phyloP scores from a whole-genome alignment of 371 early-diverging fungal species.

The Mucor racemosus region DNA sequence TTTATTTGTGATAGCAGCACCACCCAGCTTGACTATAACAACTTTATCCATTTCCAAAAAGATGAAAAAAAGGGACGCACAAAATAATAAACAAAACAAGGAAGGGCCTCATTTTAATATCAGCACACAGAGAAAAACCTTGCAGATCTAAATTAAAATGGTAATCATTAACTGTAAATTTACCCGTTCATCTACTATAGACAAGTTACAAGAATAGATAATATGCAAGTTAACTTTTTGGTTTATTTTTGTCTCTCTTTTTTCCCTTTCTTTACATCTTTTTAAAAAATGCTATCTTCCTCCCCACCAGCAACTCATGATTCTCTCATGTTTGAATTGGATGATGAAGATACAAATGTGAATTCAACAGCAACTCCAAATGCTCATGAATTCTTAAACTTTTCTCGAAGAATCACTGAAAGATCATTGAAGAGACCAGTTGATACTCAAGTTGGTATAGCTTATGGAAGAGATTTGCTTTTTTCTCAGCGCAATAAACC shows the following conservation, averaged over 20 bases:
- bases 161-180: not conserved
- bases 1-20: constrained; percentile 56
- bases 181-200: not conserved
- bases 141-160: constrained; percentile 3
- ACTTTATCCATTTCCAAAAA: constrained; percentile 12
- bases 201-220: not conserved
- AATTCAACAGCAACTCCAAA: not conserved
- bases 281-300: constrained; percentile 9
- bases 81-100: not conserved
- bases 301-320: not conserved
- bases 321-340: constrained; percentile 10
- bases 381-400: constrained; percentile 28
- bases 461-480: constrained; percentile 25
- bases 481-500: constrained; percentile 7
- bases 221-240: not conserved
- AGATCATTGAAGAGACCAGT: constrained; percentile 30
- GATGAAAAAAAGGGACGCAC: not conserved
- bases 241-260: not conserved
- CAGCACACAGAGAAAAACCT: not conserved
- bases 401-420: constrained; percentile 27
- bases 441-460: constrained; percentile 36
- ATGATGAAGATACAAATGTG: constrained; percentile 6
- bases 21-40: constrained; percentile 54
- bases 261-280: not conserved
- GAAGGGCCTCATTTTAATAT: not conserved